Base-by-base conservation (phyloP, 2,329 filamentous ascomycete species). In the Trematosphaeria pertusa region DNA sequence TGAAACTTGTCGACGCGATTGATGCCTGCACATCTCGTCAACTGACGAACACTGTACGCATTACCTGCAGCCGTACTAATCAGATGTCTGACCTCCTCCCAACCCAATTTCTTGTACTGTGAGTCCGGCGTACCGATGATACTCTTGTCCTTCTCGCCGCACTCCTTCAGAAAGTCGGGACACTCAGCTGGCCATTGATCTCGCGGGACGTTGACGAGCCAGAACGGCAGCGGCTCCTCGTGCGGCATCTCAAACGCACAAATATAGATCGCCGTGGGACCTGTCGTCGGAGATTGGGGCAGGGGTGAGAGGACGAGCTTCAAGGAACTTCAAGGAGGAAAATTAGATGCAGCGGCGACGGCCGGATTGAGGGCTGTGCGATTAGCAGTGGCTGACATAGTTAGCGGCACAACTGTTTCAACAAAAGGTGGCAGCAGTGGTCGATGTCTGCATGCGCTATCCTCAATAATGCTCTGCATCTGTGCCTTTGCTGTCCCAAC, bases 1-100 rank as follows among this genome's bases (percentile, higher is more conserved):
- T 88, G 86, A 70, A 97, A 95, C 10, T 77, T 76, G 62, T 90
- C 86, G 35, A 97, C 85, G 7, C 81, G 81, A 73, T 95, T 92
- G 35, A 76, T 75, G 12, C 62, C 81, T 82, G 32, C 18, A n/a
- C n/a, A n/a, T n/a, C n/a, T n/a, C n/a, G n/a, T n/a, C n/a, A n/a
- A n/a, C n/a, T n/a, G n/a, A n/a, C n/a, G n/a, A n/a, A n/a, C n/a
- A n/a, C n/a, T n/a, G n/a, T n/a, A n/a, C n/a, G n/a, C n/a, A n/a
- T n/a, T n/a, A n/a, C n/a, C n/a, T n/a, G n/a, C n/a, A n/a, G n/a
- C n/a, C 60, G 52, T 67, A 72, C 68, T 49, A 50, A 72, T 81
- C 52, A 92, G 79, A 18, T 80, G 69, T 62, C 77, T 78, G 41
- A 93, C 88, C 54, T 87, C 76, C 4, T 80, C 74, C 93, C 93